Evolutionary conservation across 2,329 filamentous ascomycete species (phyloP), one percentile per base, ranked within the genome.

Genomic region (Zasmidium angulare): DNA sequence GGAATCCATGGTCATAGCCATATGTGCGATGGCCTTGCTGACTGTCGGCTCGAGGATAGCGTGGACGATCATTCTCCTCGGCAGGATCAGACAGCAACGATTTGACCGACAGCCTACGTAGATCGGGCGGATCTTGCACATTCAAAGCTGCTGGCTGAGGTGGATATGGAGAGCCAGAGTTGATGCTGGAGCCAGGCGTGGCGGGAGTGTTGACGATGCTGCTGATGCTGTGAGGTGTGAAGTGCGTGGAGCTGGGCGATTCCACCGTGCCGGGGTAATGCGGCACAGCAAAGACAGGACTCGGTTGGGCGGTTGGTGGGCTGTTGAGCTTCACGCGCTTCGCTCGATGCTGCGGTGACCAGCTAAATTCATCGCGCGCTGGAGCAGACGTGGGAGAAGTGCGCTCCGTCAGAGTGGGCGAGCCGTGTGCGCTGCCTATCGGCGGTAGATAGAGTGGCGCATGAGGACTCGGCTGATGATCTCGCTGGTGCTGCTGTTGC

Each of bases 1-100:
- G 82, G 61, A 86, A 79, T 0, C 90, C 90, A 57, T 84, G 80
- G 69, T 93, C 90, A 60, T 89, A 83, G 4, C 90, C 90, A 70
- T 89, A 91, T 47, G 81, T 84, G 19, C 66, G 62, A 36, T 69
- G 64, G 17, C 63, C 56, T 43, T 43, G 36, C 22, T 63, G 57
- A 53, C 61, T 67, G 21, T 67, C 62, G 1, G 49, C 21, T 6
- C 68, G 61, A 14, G 49, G 22, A 26, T 53, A 31, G 21, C 40
- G 48, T 29, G 62, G 61, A 46, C 62, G 56, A 31, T 66, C 62
- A 21, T 26, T 22, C 14, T 72, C 69, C 6, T 77, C 76, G 0
- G 80, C 75, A 19, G 82, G 78, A 17, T 82, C 79, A 2, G 82
- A 82, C 3, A 90, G 75, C 7, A 90, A 74, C 12, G 86, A 89